Base-by-base conservation (phyloP, 257 asterid species). In the Schizonepeta tenuifolia region DNA sequence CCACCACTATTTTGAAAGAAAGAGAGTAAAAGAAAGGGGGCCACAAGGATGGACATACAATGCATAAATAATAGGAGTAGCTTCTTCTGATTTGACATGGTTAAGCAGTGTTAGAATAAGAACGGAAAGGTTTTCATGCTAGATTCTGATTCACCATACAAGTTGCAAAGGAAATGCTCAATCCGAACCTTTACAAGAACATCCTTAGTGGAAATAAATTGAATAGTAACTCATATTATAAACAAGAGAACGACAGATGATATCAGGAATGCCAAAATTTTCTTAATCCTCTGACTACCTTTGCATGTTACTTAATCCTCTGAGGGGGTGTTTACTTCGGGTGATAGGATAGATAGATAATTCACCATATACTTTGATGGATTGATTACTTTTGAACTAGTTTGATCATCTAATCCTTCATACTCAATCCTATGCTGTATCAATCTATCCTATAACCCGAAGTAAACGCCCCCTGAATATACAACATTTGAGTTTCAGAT, bases 1-100 rank as follows among this genome's bases (percentile, higher is more conserved):
- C n/a, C 5, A 47, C 46, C 58, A 7, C 58, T 17, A 17, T 26
- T 26, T 5, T 2, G 13, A 13, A 51, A 1, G 47, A 36, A 63
- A 40, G 24, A 33, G 44, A 15, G 26, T 7, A 9, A 1, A 24
- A 13, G 20, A 28, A 15, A 11, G 21, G 1, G 43, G 22, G 13
- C n/a, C n/a, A n/a, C n/a, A n/a, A 9, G 65, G 38, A 4, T 24
- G 18, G 17, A 56, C 18, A 54, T 9, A 31, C 7, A 6, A 14
- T 0, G 20, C 20, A 46, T 0, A 14, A 46, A 46, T 13, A 50
- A 50, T 44, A 50, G 12, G 56, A 7, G 20, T 75, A 54, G 70
- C 50, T 61, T 60, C 43, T 51, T 28, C 63, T 68, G 54, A n/a
- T 50, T 50, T 15, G 50, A 40, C 71, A 17, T 24, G 60, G 41